Percentiles rank a stretch among this genome's conserved stretches.
These are phyloP conservation scores for Fusarium illudens DNA, from an alignment of 2,329 filamentous ascomycete genomes.

Conservation along the genomic window DNA sequence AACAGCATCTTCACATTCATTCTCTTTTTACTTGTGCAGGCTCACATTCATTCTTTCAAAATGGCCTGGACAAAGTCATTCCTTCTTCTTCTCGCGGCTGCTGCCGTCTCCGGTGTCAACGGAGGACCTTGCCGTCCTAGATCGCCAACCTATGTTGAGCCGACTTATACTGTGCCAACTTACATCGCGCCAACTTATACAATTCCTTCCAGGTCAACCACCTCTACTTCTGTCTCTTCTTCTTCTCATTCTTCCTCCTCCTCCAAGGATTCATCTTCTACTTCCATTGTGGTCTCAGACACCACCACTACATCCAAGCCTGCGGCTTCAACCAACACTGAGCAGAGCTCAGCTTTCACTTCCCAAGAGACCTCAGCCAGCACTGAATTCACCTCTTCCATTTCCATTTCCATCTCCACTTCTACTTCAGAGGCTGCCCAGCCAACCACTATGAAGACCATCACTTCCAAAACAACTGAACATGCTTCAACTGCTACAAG, in stretches of 20 bases:
- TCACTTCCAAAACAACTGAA: not conserved
- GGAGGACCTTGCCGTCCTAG: constrained; percentile 29
- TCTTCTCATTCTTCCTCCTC: not conserved
- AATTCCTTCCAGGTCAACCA: constrained; percentile 6
- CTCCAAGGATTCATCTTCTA: not conserved
- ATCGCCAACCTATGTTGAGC: constrained; percentile 6
- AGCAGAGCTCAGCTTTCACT: not conserved
- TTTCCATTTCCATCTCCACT: not conserved
- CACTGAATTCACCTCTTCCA: not conserved
- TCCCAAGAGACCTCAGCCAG: not conserved
- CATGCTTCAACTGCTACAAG: not conserved
- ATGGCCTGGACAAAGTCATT: constrained; percentile 29
- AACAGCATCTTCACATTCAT: not conserved
- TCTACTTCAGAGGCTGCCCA: not conserved
- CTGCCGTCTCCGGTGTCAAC: constrained; percentile 2
- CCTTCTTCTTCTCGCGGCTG: constrained; percentile 23
- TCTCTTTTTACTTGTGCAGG: constrained; percentile 6
- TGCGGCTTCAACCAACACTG: not conserved
- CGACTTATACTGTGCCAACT: constrained; percentile 3
- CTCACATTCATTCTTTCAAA: constrained; percentile 9
- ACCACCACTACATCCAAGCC: not conserved
- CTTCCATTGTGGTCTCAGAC: not conserved
- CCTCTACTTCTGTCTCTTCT: not conserved
- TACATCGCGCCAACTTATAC: constrained; percentile 20
- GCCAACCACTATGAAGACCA: not conserved